phyloP scores from a whole-genome alignment of 176 grass and related monocot species.

The Zea luxurians region DNA sequence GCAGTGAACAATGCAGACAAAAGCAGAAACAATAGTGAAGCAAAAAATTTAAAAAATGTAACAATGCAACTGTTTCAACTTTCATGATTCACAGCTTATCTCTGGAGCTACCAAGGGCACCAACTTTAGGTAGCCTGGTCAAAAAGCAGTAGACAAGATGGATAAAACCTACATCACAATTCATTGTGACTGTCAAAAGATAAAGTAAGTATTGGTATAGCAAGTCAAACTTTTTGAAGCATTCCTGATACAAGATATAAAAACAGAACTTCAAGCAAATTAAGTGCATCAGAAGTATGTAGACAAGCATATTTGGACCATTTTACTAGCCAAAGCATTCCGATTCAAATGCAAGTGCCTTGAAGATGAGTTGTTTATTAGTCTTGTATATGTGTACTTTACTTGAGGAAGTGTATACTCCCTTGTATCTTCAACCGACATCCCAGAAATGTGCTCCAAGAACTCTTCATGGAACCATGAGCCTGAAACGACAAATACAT shows the following conservation, averaged over 20 bases:
- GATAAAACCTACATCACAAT: conserved; percentile 38
- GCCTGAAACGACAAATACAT: conserved; percentile 80
- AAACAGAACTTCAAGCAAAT: conserved; percentile 21
- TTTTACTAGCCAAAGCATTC: conserved; percentile 44
- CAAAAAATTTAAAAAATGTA: not conserved
- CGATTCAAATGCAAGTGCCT: conserved; percentile 24
- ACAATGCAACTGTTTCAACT: conserved; percentile 26
- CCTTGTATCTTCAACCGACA: conserved; percentile 51
- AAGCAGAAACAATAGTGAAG: not conserved
- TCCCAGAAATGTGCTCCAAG: conserved; percentile 56
- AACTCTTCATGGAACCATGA: conserved; percentile 33
- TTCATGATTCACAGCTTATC: conserved; percentile 42
- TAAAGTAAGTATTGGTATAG: not conserved
- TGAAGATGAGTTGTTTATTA: conserved; percentile 43
- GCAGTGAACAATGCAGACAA: conserved; percentile 15
- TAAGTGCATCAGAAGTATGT: conserved; percentile 34
- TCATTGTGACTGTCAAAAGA: conserved; percentile 28
- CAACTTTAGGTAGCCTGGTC: conserved; percentile 16
- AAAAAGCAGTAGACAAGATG: conserved; percentile 32
- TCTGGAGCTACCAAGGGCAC: conserved; percentile 45
- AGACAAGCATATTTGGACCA: conserved; percentile 36
- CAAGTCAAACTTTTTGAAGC: conserved; percentile 17
- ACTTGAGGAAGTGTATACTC: conserved; percentile 44
- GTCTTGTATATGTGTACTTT: conserved; percentile 29
- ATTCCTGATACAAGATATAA: conserved; percentile 29